Conservation (phyloP, 345 rosid species). For the Eutrema heterophyllum region DNA sequence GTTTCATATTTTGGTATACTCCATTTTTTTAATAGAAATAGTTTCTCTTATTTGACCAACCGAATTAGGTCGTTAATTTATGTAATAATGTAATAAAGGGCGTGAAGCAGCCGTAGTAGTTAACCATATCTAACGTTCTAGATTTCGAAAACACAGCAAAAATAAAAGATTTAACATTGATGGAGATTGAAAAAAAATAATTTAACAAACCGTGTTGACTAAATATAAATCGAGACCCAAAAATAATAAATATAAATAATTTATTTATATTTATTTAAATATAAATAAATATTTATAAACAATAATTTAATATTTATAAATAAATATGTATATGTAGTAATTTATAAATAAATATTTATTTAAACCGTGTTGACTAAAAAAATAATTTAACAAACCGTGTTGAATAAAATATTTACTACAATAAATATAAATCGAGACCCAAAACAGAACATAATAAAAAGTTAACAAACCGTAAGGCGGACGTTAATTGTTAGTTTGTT, state of each 20-base stretch:
- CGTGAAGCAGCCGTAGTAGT: neutral
- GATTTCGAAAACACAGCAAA: neutral
- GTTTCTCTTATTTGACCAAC: neutral
- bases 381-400: neutral
- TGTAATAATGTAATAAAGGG: neutral
- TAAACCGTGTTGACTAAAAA: no score
- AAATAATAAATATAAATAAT: no score
- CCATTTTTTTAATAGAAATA: neutral
- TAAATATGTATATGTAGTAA: no score
- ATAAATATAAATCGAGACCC: neutral
- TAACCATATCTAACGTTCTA: neutral
- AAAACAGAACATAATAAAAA: no score
- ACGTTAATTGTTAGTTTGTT: constrained; percentile 12
- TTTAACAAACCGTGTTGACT: neutral
- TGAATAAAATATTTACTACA: neutral
- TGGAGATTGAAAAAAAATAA: neutral
- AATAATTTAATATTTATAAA: no score
- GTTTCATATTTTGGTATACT: neutral
- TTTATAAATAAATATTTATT: no score
- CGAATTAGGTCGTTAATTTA: neutral
- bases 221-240: neutral
- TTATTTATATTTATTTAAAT: no score
- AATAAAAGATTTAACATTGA: neutral
- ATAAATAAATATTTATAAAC: no score
- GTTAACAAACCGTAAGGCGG: neutral